A percentile compares a stretch with the other conserved stretches of the same genome.
Conservation (phyloP, 345 rosid species). For the Citrus unshiu region DNA sequence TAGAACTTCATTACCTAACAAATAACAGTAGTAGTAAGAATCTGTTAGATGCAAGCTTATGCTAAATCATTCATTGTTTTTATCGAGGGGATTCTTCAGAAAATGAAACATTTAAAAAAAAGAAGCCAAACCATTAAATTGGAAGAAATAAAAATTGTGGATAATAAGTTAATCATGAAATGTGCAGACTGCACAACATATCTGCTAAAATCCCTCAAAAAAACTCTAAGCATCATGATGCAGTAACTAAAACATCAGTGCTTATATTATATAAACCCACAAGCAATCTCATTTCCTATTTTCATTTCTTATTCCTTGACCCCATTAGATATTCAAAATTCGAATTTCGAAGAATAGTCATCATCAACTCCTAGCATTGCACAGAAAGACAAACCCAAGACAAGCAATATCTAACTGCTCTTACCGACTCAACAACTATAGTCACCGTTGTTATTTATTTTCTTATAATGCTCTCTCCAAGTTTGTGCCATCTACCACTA, state of each 20-base stretch:
- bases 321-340: not conserved
- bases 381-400: not conserved
- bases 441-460: not conserved
- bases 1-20: constrained; percentile 4
- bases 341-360: not conserved
- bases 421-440: not conserved
- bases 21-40: not conserved
- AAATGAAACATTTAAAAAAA: not conserved
- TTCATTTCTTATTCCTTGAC: not conserved
- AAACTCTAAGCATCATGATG: not conserved
- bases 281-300: not conserved
- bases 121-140: not conserved
- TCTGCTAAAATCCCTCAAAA: not conserved
- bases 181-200: not conserved
- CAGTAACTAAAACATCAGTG: not conserved
- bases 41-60: not conserved
- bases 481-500: not conserved
- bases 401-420: not conserved
- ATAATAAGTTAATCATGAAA: not conserved
- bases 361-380: not conserved
- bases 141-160: not conserved
- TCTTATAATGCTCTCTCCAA: not conserved
- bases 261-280: not conserved
- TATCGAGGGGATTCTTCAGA: not conserved
- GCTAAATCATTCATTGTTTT: not conserved